These are phyloP conservation scores for Cubamyces lactineus DNA, from an alignment of 768 basidiomycete species.

Conservation along the genomic window DNA sequence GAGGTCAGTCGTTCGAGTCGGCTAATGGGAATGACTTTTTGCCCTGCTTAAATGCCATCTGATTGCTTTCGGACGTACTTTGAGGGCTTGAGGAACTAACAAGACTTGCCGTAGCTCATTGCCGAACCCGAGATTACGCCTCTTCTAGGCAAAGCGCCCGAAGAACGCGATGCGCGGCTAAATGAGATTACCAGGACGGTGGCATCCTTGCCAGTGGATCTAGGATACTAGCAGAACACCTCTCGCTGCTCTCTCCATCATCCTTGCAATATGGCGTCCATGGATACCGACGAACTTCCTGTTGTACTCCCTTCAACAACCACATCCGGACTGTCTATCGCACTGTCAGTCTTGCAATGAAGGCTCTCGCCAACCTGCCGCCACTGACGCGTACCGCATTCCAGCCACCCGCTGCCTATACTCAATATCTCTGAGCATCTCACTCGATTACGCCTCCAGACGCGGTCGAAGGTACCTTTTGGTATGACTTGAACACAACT, in stretches of 20 bases:
- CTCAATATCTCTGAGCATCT: slow-evolving; percentile 96
- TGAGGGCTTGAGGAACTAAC: no score
- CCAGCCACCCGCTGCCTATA: slow-evolving; percentile 93
- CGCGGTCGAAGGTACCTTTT: slow-evolving; percentile 60
- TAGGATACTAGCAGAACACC: not conserved
- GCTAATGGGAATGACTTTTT: slow-evolving; percentile 37
- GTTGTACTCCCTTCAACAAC: slow-evolving; percentile 75
- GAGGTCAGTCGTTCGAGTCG: slow-evolving; percentile 71
- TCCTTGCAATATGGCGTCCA: slow-evolving; percentile 48
- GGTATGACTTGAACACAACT: slow-evolving; percentile 44
- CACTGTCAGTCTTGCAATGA: slow-evolving; percentile 54
- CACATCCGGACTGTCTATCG: slow-evolving; percentile 72
- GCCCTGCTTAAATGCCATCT: no score
- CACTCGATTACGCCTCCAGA: slow-evolving; percentile 81
- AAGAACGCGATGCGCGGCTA: no score
- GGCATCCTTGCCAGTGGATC: no score
- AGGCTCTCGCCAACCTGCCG: slow-evolving; percentile 4
- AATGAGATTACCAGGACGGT: no score
- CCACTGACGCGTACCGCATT: slow-evolving; percentile 29
- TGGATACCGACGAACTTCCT: slow-evolving; percentile 79
- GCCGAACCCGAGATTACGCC: no score
- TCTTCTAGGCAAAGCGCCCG: no score
- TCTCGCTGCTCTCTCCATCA: not conserved
- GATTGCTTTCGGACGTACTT: no score
- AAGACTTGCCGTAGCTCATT: no score